Evolutionary conservation across 495 filamentous ascomycete species (phyloP), one percentile per base, ranked within the genome.

Genomic region (Astrothelium subdiscretum): DNA sequence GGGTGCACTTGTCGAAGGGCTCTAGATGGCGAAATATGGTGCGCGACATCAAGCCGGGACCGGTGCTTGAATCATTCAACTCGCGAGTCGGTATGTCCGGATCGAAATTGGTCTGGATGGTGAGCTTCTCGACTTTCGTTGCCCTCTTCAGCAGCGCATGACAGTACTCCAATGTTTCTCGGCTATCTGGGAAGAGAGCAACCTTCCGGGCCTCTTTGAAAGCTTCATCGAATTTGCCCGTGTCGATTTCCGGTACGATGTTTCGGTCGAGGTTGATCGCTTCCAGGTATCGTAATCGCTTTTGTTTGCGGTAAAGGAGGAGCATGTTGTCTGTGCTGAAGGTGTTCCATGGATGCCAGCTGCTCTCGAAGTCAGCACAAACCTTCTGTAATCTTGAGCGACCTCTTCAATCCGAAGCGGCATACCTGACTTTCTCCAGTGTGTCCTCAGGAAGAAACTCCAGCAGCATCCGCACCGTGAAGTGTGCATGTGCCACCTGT

Each of bases 391-490:
- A 54, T 62, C 60, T n/a, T 18, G 12, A n/a, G 8, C 35, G 40
- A n/a, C 60, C 32, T 18, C 15, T 29, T 31, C 43, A 63, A 12
- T 26, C 29, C 35, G 58, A 64, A n/a, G 51, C 22, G 1, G 32
- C 65, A 42, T 32, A 67, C 65, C 64, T 72, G 67, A 73, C 73
- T 57, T 68, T 65, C 60, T 76, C 72, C 20, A 76, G 61, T 24
- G 68, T 69, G 48, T 76, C 68, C 58, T 74, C 70, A 8, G 74
- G 74, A 12, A 76, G 65, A 38, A 76, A 70, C 64, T 74, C 74
- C 8, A 76, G 57, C 31, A 76, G 63, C 73, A 75, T 73, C 15
- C 73, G 72, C n/a, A 67, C 71, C 8, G 69, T 70, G 58, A 76
- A 71, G 58, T 72, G 60, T 5, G 71, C 71, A 54, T 70, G 71